Evolutionary conservation across 148 eudicot species (phyloP), one percentile per base, ranked within the genome.

Genomic region (Cornus florida): DNA sequence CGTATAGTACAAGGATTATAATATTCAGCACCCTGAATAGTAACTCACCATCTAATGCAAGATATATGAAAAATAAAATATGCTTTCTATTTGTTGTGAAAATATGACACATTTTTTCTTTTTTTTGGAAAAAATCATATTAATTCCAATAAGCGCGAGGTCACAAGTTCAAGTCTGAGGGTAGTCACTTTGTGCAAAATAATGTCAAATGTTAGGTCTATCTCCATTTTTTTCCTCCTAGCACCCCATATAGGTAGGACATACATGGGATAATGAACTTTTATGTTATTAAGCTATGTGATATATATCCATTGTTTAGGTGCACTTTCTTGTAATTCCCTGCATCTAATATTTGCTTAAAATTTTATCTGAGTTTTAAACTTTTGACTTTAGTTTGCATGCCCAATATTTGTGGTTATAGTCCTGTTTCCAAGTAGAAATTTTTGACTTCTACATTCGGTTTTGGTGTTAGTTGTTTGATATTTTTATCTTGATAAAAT

Each of bases 391-490:
- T 60, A 32, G 43, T 16, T 35, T 75, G 19, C 41, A 10, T n/a
- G 33, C 50, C 13, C 23, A 14, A 60, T 14, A 10, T 60, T 62
- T 20, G 11, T 33, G 68, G 20, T 6, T 38, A 3, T 5, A 60
- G 41, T 75, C 53, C 16, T 38, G 28, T 24, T 62, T 35, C 20
- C 62, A 20, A n/a, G 20, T 38, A 20, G 23, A n/a, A 46, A 20
- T 33, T 60, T 62, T 74, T 60, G 59, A 74, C 32, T 57, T 57
- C 33, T 38, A 53, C 76, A 57, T 59, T 75, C 53, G 24, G 31
- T 20, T 59, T 60, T 33, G 3, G 59, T 17, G 57, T 5, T 2
- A 28, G 23, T 32, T 31, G 11, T 31, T 22, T 31, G 32, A 28
- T 67, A 67, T n/a, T 23, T 11, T 72, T 19, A 43, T 74, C 19